Percentiles rank a stretch among this genome's conserved stretches.
phyloP scores from a whole-genome alignment of 306 rosid genomes.

The Betula pendula region DNA sequence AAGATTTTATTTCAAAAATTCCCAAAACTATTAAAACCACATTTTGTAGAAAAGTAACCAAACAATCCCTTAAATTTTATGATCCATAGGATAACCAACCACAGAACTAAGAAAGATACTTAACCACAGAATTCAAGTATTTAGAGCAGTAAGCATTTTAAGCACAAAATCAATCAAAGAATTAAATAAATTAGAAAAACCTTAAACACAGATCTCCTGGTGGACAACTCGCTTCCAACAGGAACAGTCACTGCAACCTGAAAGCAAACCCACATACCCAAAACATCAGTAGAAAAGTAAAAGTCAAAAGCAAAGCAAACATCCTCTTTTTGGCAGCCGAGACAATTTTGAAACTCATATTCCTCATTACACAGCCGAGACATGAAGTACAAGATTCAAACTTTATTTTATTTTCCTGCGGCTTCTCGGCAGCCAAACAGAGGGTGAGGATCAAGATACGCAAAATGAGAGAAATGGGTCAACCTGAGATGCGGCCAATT shows the following conservation, averaged over 20 bases:
- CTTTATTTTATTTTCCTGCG: too few relatives aligned
- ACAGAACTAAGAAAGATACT: background rate
- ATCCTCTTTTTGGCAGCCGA: constrained; percentile 4
- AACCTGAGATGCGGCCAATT: constrained; percentile 48
- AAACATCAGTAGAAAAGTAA: background rate
- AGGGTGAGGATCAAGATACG: background rate
- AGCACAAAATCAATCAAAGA: background rate
- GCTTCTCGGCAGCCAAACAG: constrained; percentile 26
- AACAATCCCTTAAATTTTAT: constrained; percentile 4
- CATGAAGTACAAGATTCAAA: constrained; percentile 6
- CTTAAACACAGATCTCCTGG: constrained; percentile 54
- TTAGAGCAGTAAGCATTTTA: constrained; percentile 6
- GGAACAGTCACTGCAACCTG: constrained; percentile 53
- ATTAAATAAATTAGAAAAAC: constrained; percentile 9
- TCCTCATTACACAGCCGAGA: background rate
- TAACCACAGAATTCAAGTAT: constrained; percentile 8
- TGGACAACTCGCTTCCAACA: constrained; percentile 44
- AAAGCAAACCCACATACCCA: background rate
- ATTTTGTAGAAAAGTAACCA: background rate
- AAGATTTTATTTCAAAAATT: background rate
- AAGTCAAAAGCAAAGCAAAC: constrained; percentile 8
- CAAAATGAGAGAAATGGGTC: background rate
- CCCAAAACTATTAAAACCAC: background rate
- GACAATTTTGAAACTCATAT: background rate
- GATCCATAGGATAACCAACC: background rate